Evolutionary conservation across 2,329 filamentous ascomycete species (phyloP), one percentile per base, ranked within the genome.

Genomic region (Claviceps citrina): DNA sequence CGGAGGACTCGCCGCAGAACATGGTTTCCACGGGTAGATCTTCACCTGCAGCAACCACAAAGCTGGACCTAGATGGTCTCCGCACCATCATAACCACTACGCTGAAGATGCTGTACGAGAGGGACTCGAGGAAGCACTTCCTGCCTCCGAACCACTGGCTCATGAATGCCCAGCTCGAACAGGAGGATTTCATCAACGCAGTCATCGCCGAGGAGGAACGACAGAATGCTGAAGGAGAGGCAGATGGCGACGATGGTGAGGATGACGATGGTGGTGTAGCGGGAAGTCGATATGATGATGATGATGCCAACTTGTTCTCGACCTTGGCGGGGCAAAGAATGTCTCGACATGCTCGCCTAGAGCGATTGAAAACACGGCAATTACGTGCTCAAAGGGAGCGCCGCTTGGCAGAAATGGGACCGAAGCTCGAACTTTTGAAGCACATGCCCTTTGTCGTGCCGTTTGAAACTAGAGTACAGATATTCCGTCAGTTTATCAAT

Each of bases 391-490:
- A 78, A 32, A 70, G 79, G 28, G 77, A 79, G 48, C 77, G 83
- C 47, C 73, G 83, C 44, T 63, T 93, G 19, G 83, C 87, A 36
- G 73, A 81, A 12, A 76, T 94, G 44, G 84, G 82, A 0, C 89
- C 91, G 1, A 80, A 89, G 49, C 66, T 95, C 8, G 87, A 95
- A 53, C 83, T 98, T 5, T 62, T 98, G 38, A 81, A 91, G 49
- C 93, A 96, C 52, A 93, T 98, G 78, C 91, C 91, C 0, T 98
- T 96, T 56, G 83, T 89, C 48, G 91, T 98, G 33, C 91, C 89
- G 0, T 98, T 98, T 51, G 76, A 84, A 28, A 91, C 84, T 0
- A 71, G 91, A 35, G 91, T 98, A 4, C 77, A 86, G 54, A 89
- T 96, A 19, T 96, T 98, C 58, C 76, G 87, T 24, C 78, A 94